These are phyloP conservation scores for Paraglomus occultum DNA, from an alignment of 192 early-diverging fungal species.

Conservation along the genomic window DNA sequence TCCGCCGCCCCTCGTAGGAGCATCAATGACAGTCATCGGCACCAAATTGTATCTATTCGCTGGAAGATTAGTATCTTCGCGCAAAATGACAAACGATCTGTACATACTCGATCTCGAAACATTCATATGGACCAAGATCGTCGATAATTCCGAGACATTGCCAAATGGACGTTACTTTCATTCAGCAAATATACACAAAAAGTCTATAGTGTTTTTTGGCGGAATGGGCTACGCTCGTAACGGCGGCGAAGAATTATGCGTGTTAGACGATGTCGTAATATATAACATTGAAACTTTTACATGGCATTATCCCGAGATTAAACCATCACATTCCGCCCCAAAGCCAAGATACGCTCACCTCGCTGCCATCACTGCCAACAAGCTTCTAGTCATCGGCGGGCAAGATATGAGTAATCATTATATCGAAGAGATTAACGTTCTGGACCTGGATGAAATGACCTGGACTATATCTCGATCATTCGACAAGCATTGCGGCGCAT, in stretches of 20 bases:
- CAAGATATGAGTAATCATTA: constrained; percentile 77
- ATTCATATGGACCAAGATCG: constrained; percentile 55
- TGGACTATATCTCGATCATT: constrained; percentile 69
- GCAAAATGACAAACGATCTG: constrained; percentile 70
- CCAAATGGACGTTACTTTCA: constrained; percentile 71
- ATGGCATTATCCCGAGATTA: constrained; percentile 57
- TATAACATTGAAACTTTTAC: constrained; percentile 65
- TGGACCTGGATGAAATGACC: constrained; percentile 64
- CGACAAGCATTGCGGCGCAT: constrained; percentile 74
- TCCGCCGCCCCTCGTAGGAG: constrained; percentile 74
- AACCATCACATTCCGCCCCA: constrained; percentile 50
- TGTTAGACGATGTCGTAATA: constrained; percentile 69
- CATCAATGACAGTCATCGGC: constrained; percentile 66
- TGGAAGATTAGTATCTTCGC: constrained; percentile 65
- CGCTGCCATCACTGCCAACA: constrained; percentile 61
- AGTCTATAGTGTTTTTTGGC: constrained; percentile 70
- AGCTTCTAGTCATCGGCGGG: constrained; percentile 69
- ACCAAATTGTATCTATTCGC: constrained; percentile 68
- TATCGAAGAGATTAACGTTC: constrained; percentile 74
- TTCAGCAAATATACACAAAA: constrained; percentile 69
- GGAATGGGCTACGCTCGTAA: constrained; percentile 71
- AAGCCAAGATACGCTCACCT: constrained; percentile 77
- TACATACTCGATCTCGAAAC: constrained; percentile 65
- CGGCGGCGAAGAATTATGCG: constrained; percentile 54
- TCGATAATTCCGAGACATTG: constrained; percentile 38